Evolutionary conservation across 805 yeast species (phyloP), one percentile per base, ranked within the genome.

Genomic region (Lipomyces japonicus): DNA sequence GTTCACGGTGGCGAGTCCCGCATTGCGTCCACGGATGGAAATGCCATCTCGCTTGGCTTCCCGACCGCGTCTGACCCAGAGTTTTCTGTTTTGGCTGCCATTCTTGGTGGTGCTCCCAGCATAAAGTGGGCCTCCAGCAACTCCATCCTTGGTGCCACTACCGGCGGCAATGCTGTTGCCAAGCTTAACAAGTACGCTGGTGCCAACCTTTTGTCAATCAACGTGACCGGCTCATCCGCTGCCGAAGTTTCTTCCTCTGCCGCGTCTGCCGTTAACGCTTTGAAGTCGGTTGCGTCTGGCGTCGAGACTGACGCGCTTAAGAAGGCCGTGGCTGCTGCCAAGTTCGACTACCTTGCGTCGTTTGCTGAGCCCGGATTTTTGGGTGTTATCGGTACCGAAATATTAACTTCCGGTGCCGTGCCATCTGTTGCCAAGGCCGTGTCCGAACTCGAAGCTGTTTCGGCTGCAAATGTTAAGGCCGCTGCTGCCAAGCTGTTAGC

Each of bases 1-100:
- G 64, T 76, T 56, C 78, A 67, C 72, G 69, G 73, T 53, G 95
- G 93, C 61, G 84, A 76, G 68, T 80, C 82, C 68, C 70, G 76
- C 39, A 61, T 70, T 80, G 53, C 82, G 89, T 54, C 78, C 50
- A 59, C 75, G 39, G 87, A 86, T 59, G 74, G 75, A 52, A 81
- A 89, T 53, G 78, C 80, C 59, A 91, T 90, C 48, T 82, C 82
- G 48, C 75, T 93, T 63, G 95, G 93, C 66, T 75, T 87, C 60
- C 95, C 97, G 61, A 77, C 84, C 54, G 70, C 78, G 60, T 68
- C 78, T 51, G 74, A 77, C 18, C 80, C 83, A 58, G 82, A 83
- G 60, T 83, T 75, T 70, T 81, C 84, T 66, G 80, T 82, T 25
- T 77, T 91, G 67, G 74, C 91, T 51, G 82, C 80, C 62, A 72